Evolutionary conservation across 2,329 filamentous ascomycete genomes (phyloP).

Genomic region (Colletotrichum eremochloae): DNA sequence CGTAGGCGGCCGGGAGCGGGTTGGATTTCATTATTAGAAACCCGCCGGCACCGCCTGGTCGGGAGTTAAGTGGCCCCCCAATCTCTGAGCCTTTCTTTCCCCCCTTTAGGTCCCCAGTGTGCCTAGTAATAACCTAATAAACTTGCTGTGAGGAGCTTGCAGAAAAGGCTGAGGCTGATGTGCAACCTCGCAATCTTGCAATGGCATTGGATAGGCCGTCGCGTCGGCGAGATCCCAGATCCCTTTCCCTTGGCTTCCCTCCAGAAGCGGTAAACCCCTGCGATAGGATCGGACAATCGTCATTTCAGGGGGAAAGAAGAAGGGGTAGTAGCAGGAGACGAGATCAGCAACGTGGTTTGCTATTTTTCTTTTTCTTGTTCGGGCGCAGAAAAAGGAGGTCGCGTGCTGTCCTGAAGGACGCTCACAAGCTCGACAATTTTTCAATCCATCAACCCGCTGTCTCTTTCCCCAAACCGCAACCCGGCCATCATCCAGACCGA

Average conservation of each 20-base stretch:
- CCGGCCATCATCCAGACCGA: constrained; percentile 17
- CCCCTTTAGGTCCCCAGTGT: neutral
- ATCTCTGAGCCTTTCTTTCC: constrained; percentile 1
- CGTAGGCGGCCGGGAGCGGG: neutral
- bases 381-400: constrained; percentile 32
- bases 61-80: constrained; percentile 16
- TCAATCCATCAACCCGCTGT: constrained; percentile 9
- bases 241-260: constrained; percentile 17
- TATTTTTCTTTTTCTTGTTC: constrained; percentile 17
- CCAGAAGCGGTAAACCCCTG: constrained; percentile 20
- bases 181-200: constrained; percentile 15
- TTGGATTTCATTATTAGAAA: constrained; percentile 4
- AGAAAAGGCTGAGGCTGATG: neutral
- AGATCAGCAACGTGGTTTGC: neutral
- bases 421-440: constrained; percentile 26
- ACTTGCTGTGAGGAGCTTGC: constrained; percentile 1
- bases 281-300: constrained; percentile 38
- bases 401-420: constrained; percentile 28
- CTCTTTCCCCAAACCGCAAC: neutral
- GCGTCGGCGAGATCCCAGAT: constrained; percentile 5
- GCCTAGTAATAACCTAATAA: constrained; percentile 4
- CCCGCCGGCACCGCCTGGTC: neutral
- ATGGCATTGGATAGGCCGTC: constrained; percentile 21
- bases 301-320: constrained; percentile 32
- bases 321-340: neutral